Percentiles rank a stretch among this genome's conserved stretches.
Conservation (phyloP, 169 alveolate species). For the Cryptosporidium meleagridis region DNA sequence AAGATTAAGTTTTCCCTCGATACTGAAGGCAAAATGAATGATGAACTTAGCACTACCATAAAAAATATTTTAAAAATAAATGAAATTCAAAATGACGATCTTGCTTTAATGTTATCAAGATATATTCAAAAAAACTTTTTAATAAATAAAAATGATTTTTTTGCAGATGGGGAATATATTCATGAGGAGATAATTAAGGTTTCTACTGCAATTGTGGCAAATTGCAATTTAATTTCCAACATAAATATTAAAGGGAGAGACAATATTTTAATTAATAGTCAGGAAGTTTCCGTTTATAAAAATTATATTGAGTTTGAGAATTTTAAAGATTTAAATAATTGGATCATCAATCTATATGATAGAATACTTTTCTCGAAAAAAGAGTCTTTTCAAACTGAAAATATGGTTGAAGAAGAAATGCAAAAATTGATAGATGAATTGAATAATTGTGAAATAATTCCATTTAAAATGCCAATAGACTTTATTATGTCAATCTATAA, state of each 20-base stretch:
- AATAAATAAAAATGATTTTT: not conserved
- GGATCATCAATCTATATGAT: not conserved
- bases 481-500: not conserved
- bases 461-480: slow-evolving; percentile 28
- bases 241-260: not conserved
- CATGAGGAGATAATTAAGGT: slow-evolving; percentile 6
- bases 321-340: not conserved
- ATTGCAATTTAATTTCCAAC: not conserved
- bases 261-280: not conserved
- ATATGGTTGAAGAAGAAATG: not conserved
- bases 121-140: slow-evolving; percentile 1
- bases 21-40: not conserved
- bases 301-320: slow-evolving; percentile 38
- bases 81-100: not conserved
- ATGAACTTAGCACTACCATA: slow-evolving; percentile 16
- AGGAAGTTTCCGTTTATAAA: not conserved
- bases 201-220: not conserved
- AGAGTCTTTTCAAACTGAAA: not conserved
- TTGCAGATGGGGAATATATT: not conserved
- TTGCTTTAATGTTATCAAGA: slow-evolving; percentile 14
- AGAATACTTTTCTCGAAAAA: not conserved
- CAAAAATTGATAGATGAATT: not conserved
- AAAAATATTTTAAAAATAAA: slow-evolving; percentile 14
- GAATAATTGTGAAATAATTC: slow-evolving; percentile 14
- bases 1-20: not conserved